Base-by-base conservation (phyloP, 2,329 filamentous ascomycete species). In the Mycosphaerella arachidis region DNA sequence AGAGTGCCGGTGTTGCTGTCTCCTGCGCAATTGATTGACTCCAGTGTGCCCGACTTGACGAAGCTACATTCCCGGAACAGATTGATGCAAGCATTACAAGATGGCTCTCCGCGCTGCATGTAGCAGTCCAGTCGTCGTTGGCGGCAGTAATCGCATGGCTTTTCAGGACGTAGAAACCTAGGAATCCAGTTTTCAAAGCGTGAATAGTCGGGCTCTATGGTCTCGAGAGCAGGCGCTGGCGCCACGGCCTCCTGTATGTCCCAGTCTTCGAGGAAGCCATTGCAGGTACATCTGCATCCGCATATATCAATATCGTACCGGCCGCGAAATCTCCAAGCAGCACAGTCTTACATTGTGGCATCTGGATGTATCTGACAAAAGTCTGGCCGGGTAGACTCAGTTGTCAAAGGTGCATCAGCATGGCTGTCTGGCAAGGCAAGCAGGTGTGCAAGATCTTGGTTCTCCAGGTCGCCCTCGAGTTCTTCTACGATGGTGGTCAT, bases 11-110 rank as follows among this genome's bases (percentile, higher is more conserved):
- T 60, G 46, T 58, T 54, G 13, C 65, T 63, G 29, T 65, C 57
- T 37, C 35, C 35, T 24, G 61, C 62, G 48, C 70, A 66, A 55
- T 71, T 69, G 37, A 60, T 65, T 2, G 68, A 63, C 45, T 71
- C 66, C 40, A 69, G 62, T 5, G 67, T 68, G 43, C 68, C 60
- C 16, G 67, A 67, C 20, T 75, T 72, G 55, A 67, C 74, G 64
- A 82, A 77, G 66, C 77, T 79, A 70, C 79, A 82, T 20, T 77
- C 74, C 13, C 79, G 72, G 68, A 81, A 81, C 33, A 81, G 68
- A 43, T 77, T 75, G 53, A 74, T 75, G 68, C 79, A 81, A 20
- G 79, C 73, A 6, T 76, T 80, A 64, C 79, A 81, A 29, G 69
- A 71, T 8, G 71, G 68, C 43, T 76, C 73, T 24, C 74, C 76